Base-by-base conservation (phyloP, 2,329 filamentous ascomycete species). In the Graphilbum ipis-grandicollis region DNA sequence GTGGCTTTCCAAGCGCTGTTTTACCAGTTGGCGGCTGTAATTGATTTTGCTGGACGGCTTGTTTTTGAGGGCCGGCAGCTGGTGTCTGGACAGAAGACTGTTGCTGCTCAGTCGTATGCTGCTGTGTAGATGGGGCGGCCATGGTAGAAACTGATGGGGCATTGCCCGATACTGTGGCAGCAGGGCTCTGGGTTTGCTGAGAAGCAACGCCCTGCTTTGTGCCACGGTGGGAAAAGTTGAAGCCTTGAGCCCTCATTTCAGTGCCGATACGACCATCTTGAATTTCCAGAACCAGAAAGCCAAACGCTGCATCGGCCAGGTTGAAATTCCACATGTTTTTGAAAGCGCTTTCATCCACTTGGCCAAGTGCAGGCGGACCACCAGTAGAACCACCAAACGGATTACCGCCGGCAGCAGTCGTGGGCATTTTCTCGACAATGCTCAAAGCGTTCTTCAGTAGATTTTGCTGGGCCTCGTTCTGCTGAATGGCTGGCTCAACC, bases 241-340 rank as follows among this genome's bases (percentile, higher is more conserved):
- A 98, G 31, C 90, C 90, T 53, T 98, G 90, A 18, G 90, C 90
- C 44, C 85, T 77, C 90, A 98, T 98, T 60, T 98, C 90, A 0
- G 90, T 98, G 33, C 86, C 90, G 48, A 98, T 96, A 31, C 90
- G 77, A 36, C 90, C 90, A 51, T 85, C 82, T 53, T 98, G 90
- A 41, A 98, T 79, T 55, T 98, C 90, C 40, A 98, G 62, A 14
- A 96, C 85, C 36, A 98, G 67, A 67, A 85, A 98, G 42, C 90
- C 90, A 55, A 96, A 98, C 17, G 90, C 88, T 38, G 90, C 90
- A 62, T 98, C 90, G 22, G 90, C 90, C 46, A 98, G 60, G 57
- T 96, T 96, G 62, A 98, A 98, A 59, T 98, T 98, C 90, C 90
- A 98, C 90, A 96, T 96, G 56, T 98, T 98, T 66, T 98, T 98